Evolutionary conservation across 495 filamentous ascomycete genomes (phyloP).

Genomic region (Chaetomidium leptoderma): DNA sequence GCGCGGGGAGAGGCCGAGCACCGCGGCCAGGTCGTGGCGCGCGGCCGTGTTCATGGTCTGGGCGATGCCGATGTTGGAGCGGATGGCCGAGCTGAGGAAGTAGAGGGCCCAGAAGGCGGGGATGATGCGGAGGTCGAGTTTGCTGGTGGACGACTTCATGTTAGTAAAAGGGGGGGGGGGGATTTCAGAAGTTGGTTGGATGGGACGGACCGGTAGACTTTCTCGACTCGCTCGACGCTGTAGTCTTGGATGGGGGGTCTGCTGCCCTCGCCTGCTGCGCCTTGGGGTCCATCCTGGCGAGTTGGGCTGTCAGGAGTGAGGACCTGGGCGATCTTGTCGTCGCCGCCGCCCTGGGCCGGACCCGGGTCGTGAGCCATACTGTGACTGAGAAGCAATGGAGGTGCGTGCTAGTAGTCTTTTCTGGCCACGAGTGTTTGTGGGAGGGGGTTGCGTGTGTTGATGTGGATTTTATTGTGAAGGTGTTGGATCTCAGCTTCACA

Average conservation of each 20-base stretch:
- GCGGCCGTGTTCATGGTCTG: slow-evolving; percentile 78
- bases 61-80: slow-evolving; percentile 83
- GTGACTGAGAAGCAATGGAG: slow-evolving; percentile 50
- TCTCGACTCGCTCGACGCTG: slow-evolving; percentile 54
- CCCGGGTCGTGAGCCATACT: slow-evolving; percentile 40
- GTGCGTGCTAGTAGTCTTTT: slow-evolving; percentile 47
- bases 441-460: neutral
- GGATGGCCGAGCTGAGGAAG: slow-evolving; percentile 86
- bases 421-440: slow-evolving; percentile 17
- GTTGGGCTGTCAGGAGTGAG: slow-evolving; percentile 18
- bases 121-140: slow-evolving; percentile 79
- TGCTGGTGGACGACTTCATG: slow-evolving; percentile 40
- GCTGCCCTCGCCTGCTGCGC: neutral
- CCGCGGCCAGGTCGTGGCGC: slow-evolving; percentile 63
- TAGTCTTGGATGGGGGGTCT: slow-evolving; percentile 31
- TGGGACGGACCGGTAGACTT: slow-evolving; percentile 57
- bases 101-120: slow-evolving; percentile 93
- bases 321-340: slow-evolving; percentile 24
- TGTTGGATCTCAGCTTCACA: neutral
- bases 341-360: slow-evolving; percentile 19
- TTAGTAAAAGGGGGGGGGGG: neutral
- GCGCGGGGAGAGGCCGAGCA: slow-evolving; percentile 61
- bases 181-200: no score
- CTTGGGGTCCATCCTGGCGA: slow-evolving; percentile 7
- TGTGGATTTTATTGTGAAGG: neutral